Evolutionary conservation across 164 flowering plant species (phyloP), one percentile per base, ranked within the genome.

Genomic region (Santalum album): DNA sequence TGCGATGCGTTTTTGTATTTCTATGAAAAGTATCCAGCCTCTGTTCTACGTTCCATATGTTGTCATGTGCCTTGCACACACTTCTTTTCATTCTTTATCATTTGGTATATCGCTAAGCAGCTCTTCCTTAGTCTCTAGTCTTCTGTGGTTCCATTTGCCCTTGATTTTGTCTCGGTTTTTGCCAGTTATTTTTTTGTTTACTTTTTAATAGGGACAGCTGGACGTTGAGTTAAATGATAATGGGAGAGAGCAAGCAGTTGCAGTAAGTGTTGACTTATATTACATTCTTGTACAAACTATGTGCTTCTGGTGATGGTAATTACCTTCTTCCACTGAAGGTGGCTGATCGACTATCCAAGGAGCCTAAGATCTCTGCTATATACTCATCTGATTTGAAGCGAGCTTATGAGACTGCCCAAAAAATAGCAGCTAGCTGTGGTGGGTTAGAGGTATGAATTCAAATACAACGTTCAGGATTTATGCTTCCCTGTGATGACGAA

Each of bases 381-480:
- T 91, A 87, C 61, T 75, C 96, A n/a, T 91, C 98, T 52, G 98
- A 91, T 65, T 70, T 86, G 77, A 82, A 73, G 57, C 68, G 98
- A 65, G 98, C 96, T 19, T 57, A 43, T 52, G 86, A 75, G 25
- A 89, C 99, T 15, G 99, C 96, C 35, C 73, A 83, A 70, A 72
- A 51, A n/a, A 92, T 92, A 63, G 89, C 95, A 53, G 60, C 59
- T 43, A 57, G 61, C 6, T 89, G 91, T 72, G 90, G 80, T 38
- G 69, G 65, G 40, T 56, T 72, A 23, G 80, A 89, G 96, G 99
- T 92, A 73, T 56, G 55, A 50, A 14, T 59, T 24, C 24, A 49
- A 19, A 43, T 11, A 19, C 19, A 19, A 43, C 12, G 5, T 43
- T 43, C 47, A 17, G 21, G 12, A 4, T 43, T 43, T 43, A 3